A percentile compares a stretch with the other conserved stretches of the same genome.
Evolutionary conservation across 768 basidiomycete genomes (phyloP).

Genomic region (Rhodotorula graminis): DNA sequence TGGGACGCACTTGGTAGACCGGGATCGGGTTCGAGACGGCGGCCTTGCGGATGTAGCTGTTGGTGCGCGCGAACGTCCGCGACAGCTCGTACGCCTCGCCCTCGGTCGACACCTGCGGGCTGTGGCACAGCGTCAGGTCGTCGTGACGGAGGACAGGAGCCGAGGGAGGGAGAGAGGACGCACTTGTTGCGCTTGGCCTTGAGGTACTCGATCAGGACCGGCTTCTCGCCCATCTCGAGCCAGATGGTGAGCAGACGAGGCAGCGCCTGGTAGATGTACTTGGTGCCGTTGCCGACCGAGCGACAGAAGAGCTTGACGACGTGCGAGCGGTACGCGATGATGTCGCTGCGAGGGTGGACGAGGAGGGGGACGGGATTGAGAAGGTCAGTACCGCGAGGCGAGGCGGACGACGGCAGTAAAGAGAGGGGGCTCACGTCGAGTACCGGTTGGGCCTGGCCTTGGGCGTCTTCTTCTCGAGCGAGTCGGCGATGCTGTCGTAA

Average conservation of each 20-base stretch:
- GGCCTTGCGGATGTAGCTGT: constrained; percentile 5
- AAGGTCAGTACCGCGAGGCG: not conserved
- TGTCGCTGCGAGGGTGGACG: not conserved
- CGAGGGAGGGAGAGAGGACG: not conserved
- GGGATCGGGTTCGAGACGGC: constrained; percentile 56
- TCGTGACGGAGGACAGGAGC: not conserved
- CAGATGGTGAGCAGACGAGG: constrained; percentile 90
- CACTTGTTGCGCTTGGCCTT: constrained; percentile 4
- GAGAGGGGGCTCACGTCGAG: not conserved
- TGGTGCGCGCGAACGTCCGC: not conserved
- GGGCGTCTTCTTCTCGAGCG: constrained; percentile 6
- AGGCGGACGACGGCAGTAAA: not conserved
- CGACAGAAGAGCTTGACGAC: constrained; percentile 29
- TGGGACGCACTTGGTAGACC: constrained; percentile 64
- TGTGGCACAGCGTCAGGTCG: not conserved
- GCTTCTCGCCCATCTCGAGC: constrained; percentile 81
- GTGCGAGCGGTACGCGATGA: not conserved
- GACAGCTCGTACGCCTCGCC: constrained; percentile 10
- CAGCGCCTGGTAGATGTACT: constrained; percentile 92
- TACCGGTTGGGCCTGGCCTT: not conserved
- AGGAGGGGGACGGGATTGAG: not conserved
- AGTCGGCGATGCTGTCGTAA: constrained; percentile 56
- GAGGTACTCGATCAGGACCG: constrained; percentile 40
- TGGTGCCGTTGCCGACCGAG: constrained; percentile 76
- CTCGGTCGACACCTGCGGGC: not conserved